Percentiles rank a stretch among this genome's conserved stretches.
Evolutionary conservation across 306 rosid species (phyloP).

Genomic region (Luffa aegyptiaca): DNA sequence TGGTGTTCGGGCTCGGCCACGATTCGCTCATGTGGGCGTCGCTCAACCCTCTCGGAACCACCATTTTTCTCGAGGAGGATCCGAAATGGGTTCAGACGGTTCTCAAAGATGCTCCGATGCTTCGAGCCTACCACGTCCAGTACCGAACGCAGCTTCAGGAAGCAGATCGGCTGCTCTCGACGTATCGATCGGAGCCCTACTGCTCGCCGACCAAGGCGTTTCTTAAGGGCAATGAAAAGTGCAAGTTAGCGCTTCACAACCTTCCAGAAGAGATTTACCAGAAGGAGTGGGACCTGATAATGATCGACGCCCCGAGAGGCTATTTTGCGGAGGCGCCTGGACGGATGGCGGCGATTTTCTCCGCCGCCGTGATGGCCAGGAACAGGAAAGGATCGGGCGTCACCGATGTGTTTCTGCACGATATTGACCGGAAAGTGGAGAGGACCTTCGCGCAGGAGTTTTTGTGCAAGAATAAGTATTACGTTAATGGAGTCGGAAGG

Average conservation of each 20-base stretch:
- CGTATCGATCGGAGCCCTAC: conserved; percentile 24
- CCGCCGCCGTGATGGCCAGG: conserved; percentile 88
- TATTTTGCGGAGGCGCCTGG: conserved; percentile 84
- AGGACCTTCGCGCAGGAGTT: conserved; percentile 65
- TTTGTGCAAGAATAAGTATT: conserved; percentile 42
- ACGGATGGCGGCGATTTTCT: conserved; percentile 76
- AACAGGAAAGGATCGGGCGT: conserved; percentile 50
- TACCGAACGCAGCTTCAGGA: conserved; percentile 66
- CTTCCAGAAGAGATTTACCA: conserved; percentile 61
- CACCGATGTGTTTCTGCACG: conserved; percentile 86
- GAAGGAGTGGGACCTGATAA: conserved; percentile 80
- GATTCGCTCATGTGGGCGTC: conserved; percentile 97
- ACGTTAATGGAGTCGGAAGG: conserved; percentile 51
- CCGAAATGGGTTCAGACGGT: conserved; percentile 78
- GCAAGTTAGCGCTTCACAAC: conserved; percentile 59
- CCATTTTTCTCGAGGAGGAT: conserved; percentile 82
- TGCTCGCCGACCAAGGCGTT: conserved; percentile 38
- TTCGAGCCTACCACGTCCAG: conserved; percentile 45
- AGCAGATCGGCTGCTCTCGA: conserved; percentile 34
- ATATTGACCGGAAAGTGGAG: conserved; percentile 82
- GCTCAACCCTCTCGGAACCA: conserved; percentile 63
- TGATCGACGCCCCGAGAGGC: conserved; percentile 85
- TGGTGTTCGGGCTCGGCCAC: conserved; percentile 79
- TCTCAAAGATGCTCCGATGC: conserved; percentile 46
- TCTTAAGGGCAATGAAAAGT: conserved; percentile 42